phyloP scores from a whole-genome alignment of 2,329 filamentous ascomycete genomes.

The Pseudogymnoascus destructans region DNA sequence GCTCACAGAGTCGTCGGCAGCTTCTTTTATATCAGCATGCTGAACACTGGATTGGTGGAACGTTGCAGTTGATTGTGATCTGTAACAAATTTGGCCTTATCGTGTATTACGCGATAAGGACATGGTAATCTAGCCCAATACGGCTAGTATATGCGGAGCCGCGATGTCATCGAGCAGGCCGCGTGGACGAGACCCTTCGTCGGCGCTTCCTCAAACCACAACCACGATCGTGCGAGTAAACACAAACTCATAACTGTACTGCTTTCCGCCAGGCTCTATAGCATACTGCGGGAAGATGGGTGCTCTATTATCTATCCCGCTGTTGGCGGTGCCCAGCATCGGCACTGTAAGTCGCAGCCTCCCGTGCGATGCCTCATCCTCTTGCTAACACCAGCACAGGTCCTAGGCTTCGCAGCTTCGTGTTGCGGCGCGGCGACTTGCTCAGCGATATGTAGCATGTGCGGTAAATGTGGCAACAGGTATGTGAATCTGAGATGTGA shows the following conservation, averaged over 20 bases:
- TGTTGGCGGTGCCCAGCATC: conserved; percentile 76
- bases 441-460: conserved; percentile 88
- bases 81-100: conserved; percentile 1
- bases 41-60: background rate
- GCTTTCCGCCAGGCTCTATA: background rate
- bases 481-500: conserved; percentile 26
- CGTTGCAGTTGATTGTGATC: background rate
- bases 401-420: conserved; percentile 68
- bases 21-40: background rate
- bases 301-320: conserved; percentile 75
- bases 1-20: conserved; percentile 1
- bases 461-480: conserved; percentile 95
- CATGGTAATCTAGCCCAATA: background rate
- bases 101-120: conserved; percentile 10
- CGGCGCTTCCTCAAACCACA: conserved; percentile 6
- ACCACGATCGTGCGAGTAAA: conserved; percentile 1
- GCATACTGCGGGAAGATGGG: conserved; percentile 50
- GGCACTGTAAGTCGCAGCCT: conserved; percentile 55
- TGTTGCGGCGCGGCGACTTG: conserved; percentile 96
- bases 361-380: background rate
- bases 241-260: background rate
- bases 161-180: conserved; percentile 3
- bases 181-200: background rate
- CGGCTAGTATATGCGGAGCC: background rate
- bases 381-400: conserved; percentile 32